phyloP scores from a whole-genome alignment of 2,329 filamentous ascomycete genomes.

The Ophiostoma quercus region DNA sequence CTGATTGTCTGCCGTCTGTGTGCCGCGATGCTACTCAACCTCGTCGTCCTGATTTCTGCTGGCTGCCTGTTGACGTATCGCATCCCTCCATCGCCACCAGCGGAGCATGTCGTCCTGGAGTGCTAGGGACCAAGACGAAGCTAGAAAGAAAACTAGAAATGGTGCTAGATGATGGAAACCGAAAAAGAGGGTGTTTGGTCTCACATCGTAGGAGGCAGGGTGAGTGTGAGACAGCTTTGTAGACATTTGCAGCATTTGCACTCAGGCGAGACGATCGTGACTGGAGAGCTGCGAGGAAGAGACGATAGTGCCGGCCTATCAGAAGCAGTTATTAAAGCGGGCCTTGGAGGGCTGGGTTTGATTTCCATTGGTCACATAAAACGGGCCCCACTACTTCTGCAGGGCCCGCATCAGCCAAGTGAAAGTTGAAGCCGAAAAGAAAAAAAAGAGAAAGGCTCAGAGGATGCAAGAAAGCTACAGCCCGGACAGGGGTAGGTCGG shows the following conservation, averaged over 20 bases:
- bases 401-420: constrained; percentile 11
- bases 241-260: neutral
- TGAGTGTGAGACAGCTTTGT: constrained; percentile 5
- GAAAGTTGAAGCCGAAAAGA: constrained; percentile 8
- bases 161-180: no score
- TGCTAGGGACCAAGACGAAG: neutral
- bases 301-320: neutral
- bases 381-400: neutral
- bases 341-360: neutral
- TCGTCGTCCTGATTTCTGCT: neutral
- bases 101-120: constrained; percentile 1
- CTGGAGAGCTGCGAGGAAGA: neutral
- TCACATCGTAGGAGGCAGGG: neutral
- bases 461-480: neutral
- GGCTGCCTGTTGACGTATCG: neutral
- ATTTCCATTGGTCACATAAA: neutral
- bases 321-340: neutral
- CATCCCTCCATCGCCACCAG: constrained; percentile 1
- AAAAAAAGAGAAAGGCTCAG: neutral
- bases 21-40: constrained; percentile 2
- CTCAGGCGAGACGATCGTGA: neutral
- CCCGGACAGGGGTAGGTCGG: neutral
- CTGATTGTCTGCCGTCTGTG: constrained; percentile 7
- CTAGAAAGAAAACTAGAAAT: neutral
- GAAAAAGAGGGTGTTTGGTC: neutral